Conservation (phyloP, 2,329 filamentous ascomycete genomes). For the Scytalidium lignicola region DNA sequence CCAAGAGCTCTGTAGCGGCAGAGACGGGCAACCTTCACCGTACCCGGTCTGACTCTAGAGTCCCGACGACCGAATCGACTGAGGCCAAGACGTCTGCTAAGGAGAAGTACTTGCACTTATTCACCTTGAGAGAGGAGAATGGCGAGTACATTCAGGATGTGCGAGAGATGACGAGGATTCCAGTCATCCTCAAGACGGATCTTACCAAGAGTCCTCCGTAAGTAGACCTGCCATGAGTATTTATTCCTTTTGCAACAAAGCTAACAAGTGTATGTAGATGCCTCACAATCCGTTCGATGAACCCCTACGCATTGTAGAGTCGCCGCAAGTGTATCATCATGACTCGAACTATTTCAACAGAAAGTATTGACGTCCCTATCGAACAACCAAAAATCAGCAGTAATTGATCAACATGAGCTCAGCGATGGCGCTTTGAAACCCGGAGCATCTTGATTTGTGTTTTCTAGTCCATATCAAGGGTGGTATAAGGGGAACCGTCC, state of each 20-base stretch:
- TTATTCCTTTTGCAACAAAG: conserved; percentile 5
- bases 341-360: conserved; percentile 7
- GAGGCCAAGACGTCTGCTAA: conserved; percentile 84
- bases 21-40: conserved; percentile 66
- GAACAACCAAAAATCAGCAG: not conserved
- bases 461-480: not conserved
- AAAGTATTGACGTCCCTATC: not conserved
- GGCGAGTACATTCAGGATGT: conserved; percentile 98
- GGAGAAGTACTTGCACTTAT: conserved; percentile 91
- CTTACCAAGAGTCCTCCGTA: conserved; percentile 98
- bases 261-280: conserved; percentile 53
- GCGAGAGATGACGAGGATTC: conserved; percentile 93
- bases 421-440: not conserved
- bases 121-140: conserved; percentile 83
- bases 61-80: conserved; percentile 66
- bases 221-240: conserved; percentile 41
- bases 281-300: conserved; percentile 77
- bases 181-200: conserved; percentile 98
- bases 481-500: not conserved
- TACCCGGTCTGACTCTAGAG: conserved; percentile 90
- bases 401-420: not conserved
- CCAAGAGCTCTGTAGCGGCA: conserved; percentile 64
- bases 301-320: conserved; percentile 59
- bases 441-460: not conserved
- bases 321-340: conserved; percentile 31